These are phyloP conservation scores for Oryza longistaminata DNA, from an alignment of 176 grass and related monocot species.

Conservation along the genomic window DNA sequence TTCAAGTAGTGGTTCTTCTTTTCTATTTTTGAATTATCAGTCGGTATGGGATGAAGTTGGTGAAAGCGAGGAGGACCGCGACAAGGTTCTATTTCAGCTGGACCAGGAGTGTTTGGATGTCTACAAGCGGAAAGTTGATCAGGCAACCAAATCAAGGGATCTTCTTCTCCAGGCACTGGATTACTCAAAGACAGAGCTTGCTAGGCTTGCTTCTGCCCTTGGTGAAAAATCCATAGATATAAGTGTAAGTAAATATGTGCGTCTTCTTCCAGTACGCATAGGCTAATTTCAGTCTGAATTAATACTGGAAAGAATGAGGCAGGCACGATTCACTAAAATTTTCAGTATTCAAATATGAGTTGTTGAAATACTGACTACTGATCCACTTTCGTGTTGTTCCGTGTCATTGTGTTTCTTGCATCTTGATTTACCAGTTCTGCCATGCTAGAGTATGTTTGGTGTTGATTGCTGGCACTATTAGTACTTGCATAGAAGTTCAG, in stretches of 20 bases:
- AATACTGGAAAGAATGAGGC: conserved; percentile 1
- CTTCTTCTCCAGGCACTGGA: conserved; percentile 52
- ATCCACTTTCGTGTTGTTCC: neutral
- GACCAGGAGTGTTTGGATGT: conserved; percentile 59
- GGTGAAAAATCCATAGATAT: conserved; percentile 53
- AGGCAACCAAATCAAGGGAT: conserved; percentile 45
- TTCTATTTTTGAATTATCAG: conserved; percentile 8
- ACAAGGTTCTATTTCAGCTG: conserved; percentile 49
- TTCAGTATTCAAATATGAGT: neutral
- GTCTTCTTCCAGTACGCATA: neutral
- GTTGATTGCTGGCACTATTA: neutral
- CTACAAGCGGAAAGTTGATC: conserved; percentile 54
- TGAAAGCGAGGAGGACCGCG: conserved; percentile 36
- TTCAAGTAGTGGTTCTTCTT: neutral
- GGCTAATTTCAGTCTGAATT: neutral
- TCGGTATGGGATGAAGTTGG: conserved; percentile 50
- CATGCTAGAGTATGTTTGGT: neutral
- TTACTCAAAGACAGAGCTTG: conserved; percentile 51
- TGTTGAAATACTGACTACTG: neutral
- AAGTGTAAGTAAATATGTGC: conserved; percentile 35
- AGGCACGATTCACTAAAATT: neutral
- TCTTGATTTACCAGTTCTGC: neutral
- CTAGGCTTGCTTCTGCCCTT: conserved; percentile 53
- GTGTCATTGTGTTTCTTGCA: neutral
- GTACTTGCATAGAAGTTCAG: conserved; percentile 1